These are phyloP conservation scores for Groenewaldozyma sp. DNA, from an alignment of 1,139 yeast genomes.

Conservation along the genomic window DNA sequence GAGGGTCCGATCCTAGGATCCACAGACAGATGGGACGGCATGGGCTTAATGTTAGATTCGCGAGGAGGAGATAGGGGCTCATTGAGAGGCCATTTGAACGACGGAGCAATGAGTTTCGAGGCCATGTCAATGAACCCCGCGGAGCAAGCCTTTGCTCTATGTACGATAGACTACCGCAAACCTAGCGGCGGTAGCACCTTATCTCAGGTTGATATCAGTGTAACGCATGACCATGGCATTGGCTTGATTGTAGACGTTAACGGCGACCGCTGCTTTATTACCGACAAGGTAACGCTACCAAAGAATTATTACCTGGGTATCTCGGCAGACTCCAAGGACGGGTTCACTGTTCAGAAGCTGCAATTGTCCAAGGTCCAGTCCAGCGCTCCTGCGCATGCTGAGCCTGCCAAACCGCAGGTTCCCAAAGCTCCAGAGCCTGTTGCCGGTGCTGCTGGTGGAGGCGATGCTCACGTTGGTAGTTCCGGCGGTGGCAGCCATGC, in stretches of 20 bases:
- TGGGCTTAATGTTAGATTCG: constrained; percentile 30
- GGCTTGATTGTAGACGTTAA: constrained; percentile 30
- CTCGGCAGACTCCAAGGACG: constrained; percentile 29
- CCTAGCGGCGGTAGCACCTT: neutral
- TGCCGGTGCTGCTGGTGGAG: neutral
- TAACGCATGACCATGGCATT: constrained; percentile 27
- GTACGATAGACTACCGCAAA: constrained; percentile 30
- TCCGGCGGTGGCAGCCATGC: too few species aligned
- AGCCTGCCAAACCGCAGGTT: constrained; percentile 2
- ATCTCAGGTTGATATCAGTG: constrained; percentile 24
- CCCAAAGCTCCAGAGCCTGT: constrained; percentile 7
- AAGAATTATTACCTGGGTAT: constrained; percentile 26
- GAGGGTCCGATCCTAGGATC: constrained; percentile 32
- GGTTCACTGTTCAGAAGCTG: constrained; percentile 22
- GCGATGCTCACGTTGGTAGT: constrained; percentile 1
- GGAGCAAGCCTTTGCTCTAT: constrained; percentile 27
- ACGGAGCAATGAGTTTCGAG: constrained; percentile 24
- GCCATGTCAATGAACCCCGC: constrained; percentile 1
- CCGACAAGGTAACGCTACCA: constrained; percentile 28
- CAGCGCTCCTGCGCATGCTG: constrained; percentile 5
- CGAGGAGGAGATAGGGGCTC: constrained; percentile 22
- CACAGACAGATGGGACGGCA: constrained; percentile 33
- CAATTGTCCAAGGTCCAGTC: constrained; percentile 12
- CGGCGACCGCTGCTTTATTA: constrained; percentile 30
- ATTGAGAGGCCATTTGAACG: constrained; percentile 33